These are phyloP conservation scores for Hypomontagnella submonticulosa DNA, from an alignment of 495 filamentous ascomycete genomes.

Conservation along the genomic window DNA sequence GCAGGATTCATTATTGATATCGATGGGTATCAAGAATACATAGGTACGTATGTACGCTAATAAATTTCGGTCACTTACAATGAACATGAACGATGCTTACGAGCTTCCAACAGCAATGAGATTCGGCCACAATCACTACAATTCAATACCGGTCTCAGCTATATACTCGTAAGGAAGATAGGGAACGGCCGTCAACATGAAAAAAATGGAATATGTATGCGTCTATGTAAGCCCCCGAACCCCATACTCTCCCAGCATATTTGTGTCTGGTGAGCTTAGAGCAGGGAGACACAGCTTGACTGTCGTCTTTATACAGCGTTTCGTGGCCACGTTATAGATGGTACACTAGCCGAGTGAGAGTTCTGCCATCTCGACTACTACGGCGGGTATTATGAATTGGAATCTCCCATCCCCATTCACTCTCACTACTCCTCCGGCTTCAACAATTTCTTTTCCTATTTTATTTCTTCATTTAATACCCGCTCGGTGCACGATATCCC, in stretches of 20 bases:
- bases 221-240: conserved; percentile 29
- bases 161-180: conserved; percentile 34
- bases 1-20: no score
- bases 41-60: not conserved
- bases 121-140: conserved; percentile 33
- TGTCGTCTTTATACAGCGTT: conserved; percentile 39
- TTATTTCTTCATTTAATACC: conserved; percentile 15
- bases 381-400: conserved; percentile 15
- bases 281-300: conserved; percentile 17
- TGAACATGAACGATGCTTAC: not conserved
- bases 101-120: conserved; percentile 11
- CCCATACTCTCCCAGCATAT: conserved; percentile 2
- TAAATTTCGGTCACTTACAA: not conserved
- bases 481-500: conserved; percentile 30
- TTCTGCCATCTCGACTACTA: conserved; percentile 24
- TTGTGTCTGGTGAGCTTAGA: conserved; percentile 1
- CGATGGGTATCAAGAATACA: no score
- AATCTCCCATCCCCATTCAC: conserved; percentile 7
- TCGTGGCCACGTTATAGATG: conserved; percentile 41
- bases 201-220: conserved; percentile 30
- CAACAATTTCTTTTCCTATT: conserved; percentile 21
- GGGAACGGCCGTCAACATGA: conserved; percentile 30
- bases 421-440: conserved; percentile 3
- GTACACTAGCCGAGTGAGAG: conserved; percentile 14
- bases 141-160: conserved; percentile 33